These are phyloP conservation scores for Actinomucor elegans DNA, from an alignment of 371 early-diverging fungal genomes.

Conservation along the genomic window DNA sequence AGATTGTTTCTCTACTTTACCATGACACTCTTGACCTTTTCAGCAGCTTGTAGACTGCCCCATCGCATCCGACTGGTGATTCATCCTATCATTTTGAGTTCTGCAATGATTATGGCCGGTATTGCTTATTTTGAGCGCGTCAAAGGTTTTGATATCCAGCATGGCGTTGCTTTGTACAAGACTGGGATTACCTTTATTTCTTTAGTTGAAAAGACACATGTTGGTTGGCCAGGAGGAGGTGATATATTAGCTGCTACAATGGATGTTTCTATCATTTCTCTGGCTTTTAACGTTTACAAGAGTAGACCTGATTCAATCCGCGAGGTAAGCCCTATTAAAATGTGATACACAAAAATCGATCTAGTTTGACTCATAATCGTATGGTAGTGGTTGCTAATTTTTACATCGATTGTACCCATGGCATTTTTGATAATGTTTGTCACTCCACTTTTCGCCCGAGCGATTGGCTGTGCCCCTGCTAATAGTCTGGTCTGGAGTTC, in stretches of 20 bases:
- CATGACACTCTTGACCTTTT: conserved; percentile 17
- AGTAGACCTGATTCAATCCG: conserved; percentile 13
- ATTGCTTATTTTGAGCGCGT: conserved; percentile 25
- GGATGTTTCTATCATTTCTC: conserved; percentile 32
- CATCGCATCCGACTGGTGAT: conserved; percentile 6
- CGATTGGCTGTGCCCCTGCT: conserved; percentile 23
- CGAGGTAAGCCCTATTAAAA: conserved; percentile 14
- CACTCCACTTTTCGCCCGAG: conserved; percentile 34
- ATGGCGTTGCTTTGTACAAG: conserved; percentile 16
- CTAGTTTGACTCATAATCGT: neutral
- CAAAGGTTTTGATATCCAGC: conserved; percentile 22
- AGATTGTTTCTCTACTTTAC: conserved; percentile 24
- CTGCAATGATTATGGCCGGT: conserved; percentile 21
- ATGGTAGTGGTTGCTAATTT: conserved; percentile 15
- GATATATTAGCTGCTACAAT: conserved; percentile 28
- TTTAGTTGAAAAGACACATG: conserved; percentile 19
- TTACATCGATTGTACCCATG: conserved; percentile 19
- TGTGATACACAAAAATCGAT: neutral
- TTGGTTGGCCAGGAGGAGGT: conserved; percentile 35
- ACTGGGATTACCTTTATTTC: conserved; percentile 14
- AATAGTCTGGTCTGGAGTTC: conserved; percentile 24
- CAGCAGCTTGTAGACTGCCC: conserved; percentile 17
- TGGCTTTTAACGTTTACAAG: conserved; percentile 32
- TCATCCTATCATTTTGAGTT: conserved; percentile 28
- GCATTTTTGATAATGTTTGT: conserved; percentile 28